Percentiles rank a stretch among this genome's conserved stretches.
These are phyloP conservation scores for Xerocomellus intermedius DNA, from an alignment of 768 basidiomycete genomes.

Conservation along the genomic window DNA sequence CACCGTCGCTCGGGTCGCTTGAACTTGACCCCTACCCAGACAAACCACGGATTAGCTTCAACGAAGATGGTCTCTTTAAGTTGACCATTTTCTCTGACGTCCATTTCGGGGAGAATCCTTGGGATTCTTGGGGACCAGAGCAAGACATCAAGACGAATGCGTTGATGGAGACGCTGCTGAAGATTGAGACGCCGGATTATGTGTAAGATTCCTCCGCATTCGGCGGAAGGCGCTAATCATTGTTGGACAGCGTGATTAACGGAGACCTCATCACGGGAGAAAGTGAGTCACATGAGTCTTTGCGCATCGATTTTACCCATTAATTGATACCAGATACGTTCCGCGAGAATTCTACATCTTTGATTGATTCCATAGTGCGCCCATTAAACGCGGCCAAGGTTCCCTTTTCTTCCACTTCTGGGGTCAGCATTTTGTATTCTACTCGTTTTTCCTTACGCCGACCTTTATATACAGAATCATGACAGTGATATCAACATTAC, in stretches of 20 bases:
- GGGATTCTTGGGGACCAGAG: constrained; percentile 63
- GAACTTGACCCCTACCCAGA: constrained; percentile 41
- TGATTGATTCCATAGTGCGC: constrained; percentile 62
- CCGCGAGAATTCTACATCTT: constrained; percentile 60
- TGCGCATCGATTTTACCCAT: neutral
- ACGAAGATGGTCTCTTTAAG: constrained; percentile 62
- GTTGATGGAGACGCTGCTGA: constrained; percentile 56
- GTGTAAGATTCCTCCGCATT: constrained; percentile 46
- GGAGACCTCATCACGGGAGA: constrained; percentile 77
- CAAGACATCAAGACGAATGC: constrained; percentile 63
- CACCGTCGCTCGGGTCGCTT: neutral
- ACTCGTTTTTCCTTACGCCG: neutral
- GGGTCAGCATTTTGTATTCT: constrained; percentile 42
- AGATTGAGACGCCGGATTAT: constrained; percentile 63
- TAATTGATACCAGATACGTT: constrained; percentile 49
- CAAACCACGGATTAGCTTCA: constrained; percentile 56
- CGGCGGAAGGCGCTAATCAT: neutral
- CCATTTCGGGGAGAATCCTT: constrained; percentile 75
- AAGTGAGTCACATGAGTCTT: constrained; percentile 34
- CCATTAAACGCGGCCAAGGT: constrained; percentile 56
- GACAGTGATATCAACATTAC: constrained; percentile 74
- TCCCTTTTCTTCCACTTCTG: constrained; percentile 68
- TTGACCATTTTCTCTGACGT: constrained; percentile 72
- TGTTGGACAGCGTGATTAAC: constrained; percentile 53
- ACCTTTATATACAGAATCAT: constrained; percentile 52